Evolutionary conservation across 768 basidiomycete species (phyloP), one percentile per base, ranked within the genome.

Genomic region (Suillus decipiens): DNA sequence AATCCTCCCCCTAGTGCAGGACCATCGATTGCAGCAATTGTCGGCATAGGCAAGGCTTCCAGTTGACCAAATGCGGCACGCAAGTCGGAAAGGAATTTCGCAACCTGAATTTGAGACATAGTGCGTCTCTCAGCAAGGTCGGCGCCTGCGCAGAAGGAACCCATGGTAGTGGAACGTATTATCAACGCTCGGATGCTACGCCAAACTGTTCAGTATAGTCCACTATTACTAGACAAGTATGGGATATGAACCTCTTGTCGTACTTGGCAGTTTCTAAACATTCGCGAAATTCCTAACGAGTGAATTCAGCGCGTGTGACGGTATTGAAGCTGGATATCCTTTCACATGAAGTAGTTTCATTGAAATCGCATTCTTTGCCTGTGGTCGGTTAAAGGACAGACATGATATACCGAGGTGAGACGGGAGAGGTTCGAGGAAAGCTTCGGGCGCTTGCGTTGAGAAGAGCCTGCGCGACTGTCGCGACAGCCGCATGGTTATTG

Each of bases 1-100:
- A 95, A 81, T 2, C 95, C 95, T n/a, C 95, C 95, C 11, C 95
- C 95, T 0, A 98, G 81, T 10, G 95, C 95, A 22, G 92, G 93
- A 0, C 95, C 95, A 72, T 97, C 95, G 47, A 98, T 91, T 5
- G 95, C 93, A 41, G 91, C 91, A 61, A 97, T 91, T 17, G 93
- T 96, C 4, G 95, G 95, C 79, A 96, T 85, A 6, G 90, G 89
- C 39, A 96, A 78, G 45, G 81, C 79, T 76, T 95, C 94, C n/a
- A 98, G 83, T 69, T 84, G 85, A 34, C 83, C 81, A 45, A 98
- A 75, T 10, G 92, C 84, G 43, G 80, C 78, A 34, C 95, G 85
- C 28, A 97, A 80, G 68, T 90, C 87, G 56, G 81, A 76, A 53
- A 97, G 88, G 77, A 96, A 97, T 69, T 82, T 85, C 69, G 84